These are phyloP conservation scores for Tremellales sp. DNA, from an alignment of 1,284 basidiomycete genomes.

Conservation along the genomic window DNA sequence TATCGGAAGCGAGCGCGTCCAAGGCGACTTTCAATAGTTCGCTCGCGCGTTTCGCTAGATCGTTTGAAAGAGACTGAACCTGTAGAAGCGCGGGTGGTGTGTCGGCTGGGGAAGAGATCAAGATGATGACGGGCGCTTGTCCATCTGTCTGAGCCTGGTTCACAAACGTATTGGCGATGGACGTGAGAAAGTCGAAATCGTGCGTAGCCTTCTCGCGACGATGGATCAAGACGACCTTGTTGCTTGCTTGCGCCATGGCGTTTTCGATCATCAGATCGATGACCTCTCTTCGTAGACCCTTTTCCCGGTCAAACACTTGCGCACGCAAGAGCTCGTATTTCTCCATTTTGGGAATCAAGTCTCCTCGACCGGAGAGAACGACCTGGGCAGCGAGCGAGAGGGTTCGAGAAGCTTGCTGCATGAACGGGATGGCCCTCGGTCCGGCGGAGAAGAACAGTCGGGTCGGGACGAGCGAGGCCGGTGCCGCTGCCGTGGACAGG, in stretches of 20 bases:
- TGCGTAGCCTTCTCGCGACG: slow-evolving; percentile 30
- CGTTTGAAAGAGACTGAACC: slow-evolving; percentile 59
- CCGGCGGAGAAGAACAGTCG: slow-evolving; percentile 78
- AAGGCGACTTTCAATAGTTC: slow-evolving; percentile 54
- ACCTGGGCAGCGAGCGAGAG: slow-evolving; percentile 58
- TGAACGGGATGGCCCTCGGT: slow-evolving; percentile 63
- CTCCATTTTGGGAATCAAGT: slow-evolving; percentile 58
- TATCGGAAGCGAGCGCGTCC: slow-evolving; percentile 44
- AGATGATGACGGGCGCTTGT: slow-evolving; percentile 55
- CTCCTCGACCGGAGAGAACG: slow-evolving; percentile 54
- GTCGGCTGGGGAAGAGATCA: slow-evolving; percentile 30
- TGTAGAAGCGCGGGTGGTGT: slow-evolving; percentile 53
- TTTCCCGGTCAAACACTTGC: slow-evolving; percentile 59
- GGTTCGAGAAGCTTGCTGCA: slow-evolving; percentile 57
- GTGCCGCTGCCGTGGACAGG: slow-evolving; percentile 50
- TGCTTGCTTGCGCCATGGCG: slow-evolving; percentile 43
- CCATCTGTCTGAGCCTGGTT: slow-evolving; percentile 52
- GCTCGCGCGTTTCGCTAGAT: slow-evolving; percentile 58
- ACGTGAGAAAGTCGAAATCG: slow-evolving; percentile 42
- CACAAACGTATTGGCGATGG: slow-evolving; percentile 45
- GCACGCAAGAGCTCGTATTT: slow-evolving; percentile 58
- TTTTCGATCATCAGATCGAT: slow-evolving; percentile 57
- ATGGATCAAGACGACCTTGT: slow-evolving; percentile 19
- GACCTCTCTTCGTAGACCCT: slow-evolving; percentile 65
- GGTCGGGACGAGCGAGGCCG: slow-evolving; percentile 56